A percentile compares a stretch with the other conserved stretches of the same genome.
phyloP scores from a whole-genome alignment of 208 protist genomes.

The Acanthamoeba sp. region DNA sequence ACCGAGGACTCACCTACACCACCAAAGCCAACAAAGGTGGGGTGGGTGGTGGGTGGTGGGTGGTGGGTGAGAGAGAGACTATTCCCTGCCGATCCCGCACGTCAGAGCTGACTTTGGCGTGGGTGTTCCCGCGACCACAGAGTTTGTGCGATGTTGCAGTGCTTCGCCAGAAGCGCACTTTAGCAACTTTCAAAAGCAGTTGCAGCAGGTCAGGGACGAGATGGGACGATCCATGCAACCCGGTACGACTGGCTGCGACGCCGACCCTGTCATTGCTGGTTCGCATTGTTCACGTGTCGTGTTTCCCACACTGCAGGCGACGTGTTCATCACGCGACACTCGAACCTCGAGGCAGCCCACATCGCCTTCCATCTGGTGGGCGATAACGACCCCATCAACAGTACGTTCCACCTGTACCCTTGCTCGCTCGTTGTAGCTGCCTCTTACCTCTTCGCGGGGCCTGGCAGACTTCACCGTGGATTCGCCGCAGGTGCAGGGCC shows the following conservation, averaged over 20 bases:
- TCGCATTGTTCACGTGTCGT: too few species aligned
- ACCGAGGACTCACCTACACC: slow-evolving; percentile 40
- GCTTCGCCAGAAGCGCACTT: slow-evolving; percentile 33
- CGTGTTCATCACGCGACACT: slow-evolving; percentile 81
- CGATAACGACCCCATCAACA: slow-evolving; percentile 73
- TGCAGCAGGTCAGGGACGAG: slow-evolving; percentile 31
- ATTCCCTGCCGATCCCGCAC: too few species aligned
- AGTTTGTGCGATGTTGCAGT: slow-evolving; percentile 34
- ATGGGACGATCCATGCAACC: slow-evolving; percentile 34
- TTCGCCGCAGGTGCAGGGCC: not conserved
- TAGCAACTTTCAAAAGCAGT: slow-evolving; percentile 2
- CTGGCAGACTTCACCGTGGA: slow-evolving; percentile 25
- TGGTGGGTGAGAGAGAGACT: too few species aligned
- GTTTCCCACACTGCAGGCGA: slow-evolving; percentile 3
- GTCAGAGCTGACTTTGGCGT: too few species aligned
- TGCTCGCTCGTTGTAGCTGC: not conserved
- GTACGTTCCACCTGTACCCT: not conserved
- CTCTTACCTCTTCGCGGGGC: too few species aligned
- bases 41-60: too few species aligned
- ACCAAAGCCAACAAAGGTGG: slow-evolving; percentile 31
- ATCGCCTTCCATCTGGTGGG: slow-evolving; percentile 79
- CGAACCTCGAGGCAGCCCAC: slow-evolving; percentile 60
- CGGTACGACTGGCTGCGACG: too few species aligned
- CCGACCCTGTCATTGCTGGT: too few species aligned
- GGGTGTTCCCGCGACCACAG: not conserved